phyloP scores from a whole-genome alignment of 164 flowering plant genomes.

The Vitis rotundifolia region DNA sequence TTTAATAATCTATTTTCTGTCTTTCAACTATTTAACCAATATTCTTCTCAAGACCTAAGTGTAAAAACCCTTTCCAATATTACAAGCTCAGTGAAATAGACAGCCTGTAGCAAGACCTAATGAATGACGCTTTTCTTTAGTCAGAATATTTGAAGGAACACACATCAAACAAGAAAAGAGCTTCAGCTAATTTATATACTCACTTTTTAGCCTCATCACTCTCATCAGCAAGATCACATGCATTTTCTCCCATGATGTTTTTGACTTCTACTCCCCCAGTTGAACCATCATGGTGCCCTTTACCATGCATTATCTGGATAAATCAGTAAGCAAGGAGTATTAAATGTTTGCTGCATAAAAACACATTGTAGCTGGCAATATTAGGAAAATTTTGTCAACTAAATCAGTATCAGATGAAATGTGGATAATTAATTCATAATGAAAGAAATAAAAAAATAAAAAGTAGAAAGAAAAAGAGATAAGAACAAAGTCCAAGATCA shows the following conservation, averaged over 20 bases:
- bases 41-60: too few relatives aligned
- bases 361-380: neutral
- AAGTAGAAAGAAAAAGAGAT: too few relatives aligned
- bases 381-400: too few relatives aligned
- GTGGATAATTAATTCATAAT: too few relatives aligned
- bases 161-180: too few relatives aligned
- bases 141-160: neutral
- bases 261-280: constrained; percentile 12
- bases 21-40: neutral
- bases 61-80: neutral
- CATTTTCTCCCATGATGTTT: constrained; percentile 7
- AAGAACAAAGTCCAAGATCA: too few relatives aligned
- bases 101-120: neutral
- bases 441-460: too few relatives aligned
- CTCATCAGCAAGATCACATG: constrained; percentile 3
- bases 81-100: neutral
- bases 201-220: constrained; percentile 23
- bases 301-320: constrained; percentile 40
- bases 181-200: constrained; percentile 1
- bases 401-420: too few relatives aligned
- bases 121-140: neutral
- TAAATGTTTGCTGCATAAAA: neutral
- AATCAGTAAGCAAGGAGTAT: neutral
- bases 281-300: constrained; percentile 8
- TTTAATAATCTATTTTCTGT: neutral